phyloP scores from a whole-genome alignment of 768 basidiomycete species.

The Clathrus columnatus region DNA sequence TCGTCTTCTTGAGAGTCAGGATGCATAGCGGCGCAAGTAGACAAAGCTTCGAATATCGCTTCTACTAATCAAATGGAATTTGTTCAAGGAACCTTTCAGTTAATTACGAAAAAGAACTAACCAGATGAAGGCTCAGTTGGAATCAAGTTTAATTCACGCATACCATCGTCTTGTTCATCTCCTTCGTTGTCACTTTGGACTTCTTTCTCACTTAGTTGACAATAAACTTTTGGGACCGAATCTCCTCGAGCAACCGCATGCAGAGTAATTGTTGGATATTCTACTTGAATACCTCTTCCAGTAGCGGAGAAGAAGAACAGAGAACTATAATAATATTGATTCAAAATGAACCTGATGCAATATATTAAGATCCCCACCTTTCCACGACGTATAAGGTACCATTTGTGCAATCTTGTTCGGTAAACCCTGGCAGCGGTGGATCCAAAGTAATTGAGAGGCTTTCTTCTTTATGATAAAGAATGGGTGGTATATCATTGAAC shows the following conservation, averaged over 20 bases:
- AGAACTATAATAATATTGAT: constrained; percentile 34
- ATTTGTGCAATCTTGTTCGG: constrained; percentile 36
- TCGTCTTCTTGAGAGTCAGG: constrained; percentile 49
- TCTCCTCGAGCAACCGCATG: constrained; percentile 83
- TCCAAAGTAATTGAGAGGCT: constrained; percentile 62
- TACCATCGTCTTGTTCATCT: constrained; percentile 38
- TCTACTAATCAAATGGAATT: constrained; percentile 46
- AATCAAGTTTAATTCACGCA: constrained; percentile 77
- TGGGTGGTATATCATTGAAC: constrained; percentile 77
- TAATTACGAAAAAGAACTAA: constrained; percentile 33
- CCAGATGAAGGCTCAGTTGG: constrained; percentile 50
- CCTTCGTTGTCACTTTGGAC: constrained; percentile 26
- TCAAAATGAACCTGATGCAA: constrained; percentile 7
- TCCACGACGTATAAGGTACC: constrained; percentile 83
- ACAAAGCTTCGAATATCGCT: constrained; percentile 78
- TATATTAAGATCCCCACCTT: constrained; percentile 40
- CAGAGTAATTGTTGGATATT: constrained; percentile 84
- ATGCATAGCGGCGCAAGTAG: constrained; percentile 75
- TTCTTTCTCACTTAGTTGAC: constrained; percentile 73
- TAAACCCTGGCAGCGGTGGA: constrained; percentile 57
- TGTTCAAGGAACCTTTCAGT: not conserved
- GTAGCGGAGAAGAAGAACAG: constrained; percentile 68
- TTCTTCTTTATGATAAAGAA: constrained; percentile 66
- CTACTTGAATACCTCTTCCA: constrained; percentile 70
- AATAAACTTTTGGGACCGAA: constrained; percentile 69